Base-by-base conservation (phyloP, 768 basidiomycete genomes). In the Mycena maculata region DNA sequence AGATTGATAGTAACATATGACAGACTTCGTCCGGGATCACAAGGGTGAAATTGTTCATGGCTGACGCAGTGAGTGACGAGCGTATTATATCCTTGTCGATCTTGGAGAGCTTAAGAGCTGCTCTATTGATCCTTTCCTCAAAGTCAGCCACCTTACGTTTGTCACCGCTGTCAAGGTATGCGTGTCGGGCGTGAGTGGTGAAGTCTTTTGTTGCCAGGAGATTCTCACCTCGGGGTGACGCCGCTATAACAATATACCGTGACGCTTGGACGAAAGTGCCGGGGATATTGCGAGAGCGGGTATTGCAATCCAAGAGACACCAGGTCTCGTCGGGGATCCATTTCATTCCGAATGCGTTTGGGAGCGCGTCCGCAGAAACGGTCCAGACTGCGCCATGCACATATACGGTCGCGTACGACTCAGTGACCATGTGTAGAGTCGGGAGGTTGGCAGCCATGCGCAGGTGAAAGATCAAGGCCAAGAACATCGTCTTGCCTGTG, bases 361-460 rank as follows among this genome's bases (percentile, higher is more conserved):
- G 42, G n/a, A 45, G 8, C 9, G 8, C 36, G 36, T 8, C 36
- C 36, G 42, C 42, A 45, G 42, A 22, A 45, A 18, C 42, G 42
- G 6, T 45, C 42, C 42, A 45, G 10, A 22, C 42, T 45, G 8
- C 22, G 42, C 42, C 42, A 20, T 22, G 9, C 8, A 45, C 18
- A 20, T 20, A 45, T 10, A 45, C 8, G 8, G 42, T 45, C 22
- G 22, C 42, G 10, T 20, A 7, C 10, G 9, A 8, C n/a, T 18
- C 18, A 20, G 10, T 22, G 22, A 20, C 6, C 42, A 45, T 45
- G n/a, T 10, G 42, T 8, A 45, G 42, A 45, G 22, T 45, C 10
- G 42, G 42, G 18, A 45, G 42, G 42, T 45, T 45, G 59, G 48
- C 45, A 57, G 61, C 60, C 36, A 36, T n/a, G 39, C n/a, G 52